Evolutionary conservation across 345 rosid species (phyloP).

Genomic region (Garcia nutans): DNA sequence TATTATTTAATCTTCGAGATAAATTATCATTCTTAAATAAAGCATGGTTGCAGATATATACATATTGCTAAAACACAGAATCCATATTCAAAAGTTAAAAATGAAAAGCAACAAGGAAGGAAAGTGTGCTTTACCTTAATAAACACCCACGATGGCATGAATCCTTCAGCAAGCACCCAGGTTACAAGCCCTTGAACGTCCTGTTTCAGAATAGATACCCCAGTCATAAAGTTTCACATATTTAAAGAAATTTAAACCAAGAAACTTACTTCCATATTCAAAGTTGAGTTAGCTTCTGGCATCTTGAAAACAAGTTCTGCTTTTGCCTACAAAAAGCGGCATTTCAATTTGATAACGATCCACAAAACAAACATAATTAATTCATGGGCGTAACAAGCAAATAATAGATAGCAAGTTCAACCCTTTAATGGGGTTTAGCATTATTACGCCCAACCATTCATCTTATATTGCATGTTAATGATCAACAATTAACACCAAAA

Average conservation of each 20-base stretch:
- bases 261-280: slow-evolving; percentile 65
- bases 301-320: slow-evolving; percentile 68
- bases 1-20: not conserved
- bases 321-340: slow-evolving; percentile 58
- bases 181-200: slow-evolving; percentile 94
- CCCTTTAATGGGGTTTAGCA: not conserved
- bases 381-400: not conserved
- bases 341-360: not conserved
- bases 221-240: not conserved
- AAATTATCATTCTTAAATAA: not conserved
- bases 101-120: not conserved
- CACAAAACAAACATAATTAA: not conserved
- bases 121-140: slow-evolving; percentile 52
- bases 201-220: slow-evolving; percentile 39
- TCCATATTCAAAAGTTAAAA: not conserved
- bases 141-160: slow-evolving; percentile 89
- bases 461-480: not conserved
- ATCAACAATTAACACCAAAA: not conserved
- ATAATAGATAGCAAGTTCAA: not conserved
- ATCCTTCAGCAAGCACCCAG: slow-evolving; percentile 96
- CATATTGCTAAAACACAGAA: not conserved
- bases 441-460: not conserved
- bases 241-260: not conserved
- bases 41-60: not conserved
- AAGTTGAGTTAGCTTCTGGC: slow-evolving; percentile 53